These are phyloP conservation scores for Mycena citricolor DNA, from an alignment of 1,284 basidiomycete genomes.

Conservation along the genomic window DNA sequence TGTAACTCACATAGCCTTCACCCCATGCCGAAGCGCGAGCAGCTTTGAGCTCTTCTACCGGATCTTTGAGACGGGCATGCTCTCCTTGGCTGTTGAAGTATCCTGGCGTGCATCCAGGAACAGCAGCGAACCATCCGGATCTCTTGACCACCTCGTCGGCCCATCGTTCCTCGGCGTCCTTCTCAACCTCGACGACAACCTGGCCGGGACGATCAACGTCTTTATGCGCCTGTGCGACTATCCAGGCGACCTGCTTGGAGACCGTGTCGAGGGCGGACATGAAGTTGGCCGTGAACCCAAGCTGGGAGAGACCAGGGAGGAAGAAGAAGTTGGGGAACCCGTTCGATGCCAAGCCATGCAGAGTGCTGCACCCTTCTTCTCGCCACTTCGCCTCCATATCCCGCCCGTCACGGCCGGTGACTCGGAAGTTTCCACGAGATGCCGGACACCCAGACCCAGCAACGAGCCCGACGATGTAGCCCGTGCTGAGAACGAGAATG, in stretches of 20 bases:
- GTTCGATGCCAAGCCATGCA: conserved; percentile 19
- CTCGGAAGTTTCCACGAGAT: neutral
- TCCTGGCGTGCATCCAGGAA: conserved; percentile 21
- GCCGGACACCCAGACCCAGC: conserved; percentile 8
- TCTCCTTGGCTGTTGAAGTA: conserved; percentile 18
- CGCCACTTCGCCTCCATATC: conserved; percentile 20
- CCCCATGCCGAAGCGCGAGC: conserved; percentile 15
- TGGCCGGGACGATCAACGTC: neutral
- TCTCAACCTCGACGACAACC: conserved; percentile 14
- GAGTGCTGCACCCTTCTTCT: conserved; percentile 9
- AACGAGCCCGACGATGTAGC: neutral
- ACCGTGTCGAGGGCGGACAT: conserved; percentile 1
- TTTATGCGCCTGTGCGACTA: conserved; percentile 6
- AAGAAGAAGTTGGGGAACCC: conserved; percentile 25
- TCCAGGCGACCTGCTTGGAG: conserved; percentile 13
- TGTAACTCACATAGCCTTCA: conserved; percentile 13
- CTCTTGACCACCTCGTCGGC: conserved; percentile 9
- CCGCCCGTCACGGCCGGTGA: conserved; percentile 17
- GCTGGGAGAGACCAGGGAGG: conserved; percentile 9
- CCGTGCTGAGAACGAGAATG: conserved; percentile 22
- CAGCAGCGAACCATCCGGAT: conserved; percentile 11
- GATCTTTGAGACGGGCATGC: neutral
- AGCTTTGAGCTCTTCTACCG: conserved; percentile 15
- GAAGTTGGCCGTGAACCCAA: conserved; percentile 14
- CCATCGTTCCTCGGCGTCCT: conserved; percentile 21